Evolutionary conservation across 371 early-diverging fungal genomes (phyloP).

Genomic region (Mortierella polycephala): DNA sequence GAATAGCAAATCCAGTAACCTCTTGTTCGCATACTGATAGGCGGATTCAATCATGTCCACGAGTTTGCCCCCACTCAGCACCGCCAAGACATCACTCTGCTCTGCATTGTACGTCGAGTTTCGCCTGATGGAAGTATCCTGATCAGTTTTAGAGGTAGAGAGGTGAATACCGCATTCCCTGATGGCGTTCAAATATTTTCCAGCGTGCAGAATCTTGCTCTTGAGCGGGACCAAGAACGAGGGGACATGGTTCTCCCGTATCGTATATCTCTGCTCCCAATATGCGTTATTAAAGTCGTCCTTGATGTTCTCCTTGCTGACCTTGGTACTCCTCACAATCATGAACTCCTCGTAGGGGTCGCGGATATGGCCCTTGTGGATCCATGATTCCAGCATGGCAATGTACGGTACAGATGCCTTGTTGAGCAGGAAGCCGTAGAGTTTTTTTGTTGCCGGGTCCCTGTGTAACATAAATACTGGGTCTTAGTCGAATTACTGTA

Average conservation of each 20-base stretch:
- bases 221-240: slow-evolving; percentile 78
- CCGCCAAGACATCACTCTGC: slow-evolving; percentile 61
- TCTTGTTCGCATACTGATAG: slow-evolving; percentile 80
- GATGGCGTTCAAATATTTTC: slow-evolving; percentile 94
- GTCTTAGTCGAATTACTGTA: slow-evolving; percentile 11
- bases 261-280: slow-evolving; percentile 84
- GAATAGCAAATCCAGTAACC: slow-evolving; percentile 74
- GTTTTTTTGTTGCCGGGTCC: slow-evolving; percentile 77
- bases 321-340: slow-evolving; percentile 73
- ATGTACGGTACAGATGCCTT: slow-evolving; percentile 86
- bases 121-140: not conserved
- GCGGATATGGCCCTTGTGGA: slow-evolving; percentile 84
- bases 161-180: slow-evolving; percentile 83
- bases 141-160: slow-evolving; percentile 34
- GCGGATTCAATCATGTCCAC: slow-evolving; percentile 77
- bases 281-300: slow-evolving; percentile 84
- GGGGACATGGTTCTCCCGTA: slow-evolving; percentile 77
- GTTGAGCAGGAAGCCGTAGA: slow-evolving; percentile 81
- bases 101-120: slow-evolving; percentile 64
- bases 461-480: slow-evolving; percentile 47
- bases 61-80: slow-evolving; percentile 33
- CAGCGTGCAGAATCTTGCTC: slow-evolving; percentile 86
- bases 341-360: slow-evolving; percentile 94
- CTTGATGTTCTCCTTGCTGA: slow-evolving; percentile 70
- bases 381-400: slow-evolving; percentile 86